phyloP scores from a whole-genome alignment of 768 basidiomycete species.

The Xerocomellus intermedius region DNA sequence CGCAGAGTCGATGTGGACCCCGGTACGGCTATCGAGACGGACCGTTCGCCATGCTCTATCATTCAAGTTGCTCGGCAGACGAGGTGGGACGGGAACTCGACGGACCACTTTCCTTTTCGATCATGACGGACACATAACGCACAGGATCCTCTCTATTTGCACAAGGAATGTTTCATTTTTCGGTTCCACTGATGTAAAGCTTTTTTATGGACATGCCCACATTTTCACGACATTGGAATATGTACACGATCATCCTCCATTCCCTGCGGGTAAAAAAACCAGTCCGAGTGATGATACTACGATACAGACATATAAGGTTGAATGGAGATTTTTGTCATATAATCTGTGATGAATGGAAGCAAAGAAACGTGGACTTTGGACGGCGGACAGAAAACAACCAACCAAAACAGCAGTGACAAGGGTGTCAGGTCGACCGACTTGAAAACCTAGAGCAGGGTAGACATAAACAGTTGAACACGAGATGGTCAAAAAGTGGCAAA shows the following conservation, averaged over 20 bases:
- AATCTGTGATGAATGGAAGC: constrained; percentile 11
- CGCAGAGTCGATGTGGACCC: not conserved
- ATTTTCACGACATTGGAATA: constrained; percentile 13
- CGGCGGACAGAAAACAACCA: constrained; percentile 4
- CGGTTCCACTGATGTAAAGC: not conserved
- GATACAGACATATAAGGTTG: constrained; percentile 29
- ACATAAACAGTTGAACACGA: constrained; percentile 21
- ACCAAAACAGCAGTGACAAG: constrained; percentile 18
- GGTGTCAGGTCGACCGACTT: constrained; percentile 14
- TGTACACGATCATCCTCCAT: constrained; percentile 29
- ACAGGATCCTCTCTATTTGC: not conserved
- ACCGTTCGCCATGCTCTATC: constrained; percentile 4
- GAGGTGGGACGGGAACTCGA: constrained; percentile 3
- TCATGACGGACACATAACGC: constrained; percentile 1
- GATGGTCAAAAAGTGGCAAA: constrained; percentile 2
- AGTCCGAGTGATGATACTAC: constrained; percentile 24
- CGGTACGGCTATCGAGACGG: constrained; percentile 1
- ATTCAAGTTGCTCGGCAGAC: not conserved
- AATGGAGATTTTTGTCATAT: constrained; percentile 31
- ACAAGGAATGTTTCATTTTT: not conserved
- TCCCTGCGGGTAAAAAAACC: constrained; percentile 24
- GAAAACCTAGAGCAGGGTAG: constrained; percentile 20
- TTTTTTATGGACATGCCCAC: not conserved
- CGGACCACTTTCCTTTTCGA: constrained; percentile 4
- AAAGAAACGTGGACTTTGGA: not conserved